phyloP scores from a whole-genome alignment of 257 asterid genomes.

The Galeopsis tetrahit region DNA sequence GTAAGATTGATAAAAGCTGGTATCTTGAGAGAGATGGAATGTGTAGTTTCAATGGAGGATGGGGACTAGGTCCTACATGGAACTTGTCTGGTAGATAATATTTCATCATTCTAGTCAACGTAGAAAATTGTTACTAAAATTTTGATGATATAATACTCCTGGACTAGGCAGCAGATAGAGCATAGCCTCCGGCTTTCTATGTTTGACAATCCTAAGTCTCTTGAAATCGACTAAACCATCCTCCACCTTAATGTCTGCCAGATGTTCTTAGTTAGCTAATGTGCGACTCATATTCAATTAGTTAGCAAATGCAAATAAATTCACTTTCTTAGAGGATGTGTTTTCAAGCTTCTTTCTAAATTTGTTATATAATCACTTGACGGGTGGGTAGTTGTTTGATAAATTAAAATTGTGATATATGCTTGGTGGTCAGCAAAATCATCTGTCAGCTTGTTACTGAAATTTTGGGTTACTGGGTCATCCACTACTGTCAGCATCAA shows the following conservation, averaged over 20 bases:
- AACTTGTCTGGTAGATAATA: neutral
- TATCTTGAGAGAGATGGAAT: constrained; percentile 24
- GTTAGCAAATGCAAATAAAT: constrained; percentile 13
- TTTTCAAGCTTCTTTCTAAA: constrained; percentile 5
- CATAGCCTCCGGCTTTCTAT: constrained; percentile 15
- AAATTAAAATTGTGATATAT: neutral
- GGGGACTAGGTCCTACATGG: constrained; percentile 7
- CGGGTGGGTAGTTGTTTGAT: neutral
- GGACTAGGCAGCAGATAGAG: neutral
- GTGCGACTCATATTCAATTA: neutral
- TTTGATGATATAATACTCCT: neutral
- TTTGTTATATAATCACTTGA: neutral
- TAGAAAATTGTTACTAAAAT: constrained; percentile 2
- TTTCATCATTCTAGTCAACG: neutral
- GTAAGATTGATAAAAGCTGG: constrained; percentile 15
- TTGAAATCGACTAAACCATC: constrained; percentile 21
- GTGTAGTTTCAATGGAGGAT: neutral
- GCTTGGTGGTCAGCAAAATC: constrained; percentile 8
- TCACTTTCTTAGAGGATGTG: neutral
- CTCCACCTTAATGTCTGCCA: constrained; percentile 18
- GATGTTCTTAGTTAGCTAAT: constrained; percentile 30
- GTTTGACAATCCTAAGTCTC: constrained; percentile 4
- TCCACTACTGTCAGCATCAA: constrained; percentile 21
- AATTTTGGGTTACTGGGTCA: constrained; percentile 3
- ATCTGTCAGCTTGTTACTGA: neutral